These are phyloP conservation scores for Verticillium nubilum DNA, from an alignment of 2,329 filamentous ascomycete species.

Conservation along the genomic window DNA sequence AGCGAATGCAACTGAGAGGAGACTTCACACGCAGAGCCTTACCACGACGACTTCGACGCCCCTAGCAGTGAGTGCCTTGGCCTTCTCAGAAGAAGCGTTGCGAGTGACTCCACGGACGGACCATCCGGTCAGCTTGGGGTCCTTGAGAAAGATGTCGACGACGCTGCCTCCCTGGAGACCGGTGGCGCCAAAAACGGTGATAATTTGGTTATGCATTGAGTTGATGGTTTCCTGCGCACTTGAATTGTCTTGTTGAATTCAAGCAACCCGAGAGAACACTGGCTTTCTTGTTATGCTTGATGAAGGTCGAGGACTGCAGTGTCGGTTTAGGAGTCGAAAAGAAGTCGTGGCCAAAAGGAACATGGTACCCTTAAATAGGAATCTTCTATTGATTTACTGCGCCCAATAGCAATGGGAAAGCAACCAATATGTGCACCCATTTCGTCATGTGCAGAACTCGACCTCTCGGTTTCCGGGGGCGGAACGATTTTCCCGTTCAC, in stretches of 20 bases:
- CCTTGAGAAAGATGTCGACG: conserved; percentile 31
- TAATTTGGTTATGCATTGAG: conserved; percentile 29
- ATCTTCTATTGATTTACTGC: no score
- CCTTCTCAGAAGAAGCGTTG: conserved; percentile 32
- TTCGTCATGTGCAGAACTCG: no score
- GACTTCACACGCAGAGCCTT: conserved; percentile 13
- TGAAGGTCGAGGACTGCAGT: no score
- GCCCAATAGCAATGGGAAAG: no score
- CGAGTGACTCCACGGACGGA: conserved; percentile 51
- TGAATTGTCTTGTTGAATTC: neutral
- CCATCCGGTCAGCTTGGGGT: conserved; percentile 38
- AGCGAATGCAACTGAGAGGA: neutral
- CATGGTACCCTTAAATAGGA: no score
- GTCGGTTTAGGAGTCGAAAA: no score
- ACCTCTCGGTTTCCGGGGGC: neutral
- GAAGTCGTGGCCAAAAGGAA: no score
- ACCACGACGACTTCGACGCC: conserved; percentile 45
- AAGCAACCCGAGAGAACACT: no score
- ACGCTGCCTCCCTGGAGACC: conserved; percentile 56
- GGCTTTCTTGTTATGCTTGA: no score
- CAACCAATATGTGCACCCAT: no score
- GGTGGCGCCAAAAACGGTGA: conserved; percentile 54
- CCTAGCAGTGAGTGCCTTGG: conserved; percentile 34
- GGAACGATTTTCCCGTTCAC: neutral
- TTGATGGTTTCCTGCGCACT: no score